Base-by-base conservation (phyloP, 2,329 filamentous ascomycete species). In the Aspergillus novoparasiticus region DNA sequence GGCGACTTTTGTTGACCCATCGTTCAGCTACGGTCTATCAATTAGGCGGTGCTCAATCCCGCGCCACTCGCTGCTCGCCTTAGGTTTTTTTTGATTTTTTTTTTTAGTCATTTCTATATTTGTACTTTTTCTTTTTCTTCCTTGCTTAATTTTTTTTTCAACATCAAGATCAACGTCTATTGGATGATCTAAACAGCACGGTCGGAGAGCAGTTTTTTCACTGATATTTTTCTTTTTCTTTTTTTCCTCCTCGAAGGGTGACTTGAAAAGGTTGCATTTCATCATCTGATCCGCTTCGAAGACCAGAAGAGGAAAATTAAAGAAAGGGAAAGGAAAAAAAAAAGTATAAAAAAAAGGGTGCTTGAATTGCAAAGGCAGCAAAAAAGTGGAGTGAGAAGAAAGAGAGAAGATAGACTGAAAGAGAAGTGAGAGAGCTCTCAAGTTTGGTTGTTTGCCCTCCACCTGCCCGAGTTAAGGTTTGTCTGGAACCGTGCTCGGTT, bases 401-500 rank as follows among this genome's bases (percentile, higher is more conserved):
- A 23, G 23, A 16, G 23, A 50, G 46, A 50, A 30, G 26, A 10
- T n/a, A 48, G 23, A 26, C 1, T 16, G 45, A 30, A 11, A 46
- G 43, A 50, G 46, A 30, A 50, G 46, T 30, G 23, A 26, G 14
- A 30, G 12, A 50, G 46, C 45, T 48, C 45, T n/a, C 39, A 41
- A 48, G 46, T 54, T 57, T 59, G 61, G 59, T 58, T 57, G 57
- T 58, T 57, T 58, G 61, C 61, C 59, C 57, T 50, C 46, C 46
- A 50, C 46, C 46, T 50, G 46, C 58, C 45, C 63, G 50, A 62
- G 66, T 71, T 72, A 71, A 72, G 67, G 71, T 73, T 74, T 71
- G 67, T 68, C 68, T 73, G 70, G 70, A 72, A 73, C 72, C 65
- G 69, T 68, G 64, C 67, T 70, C 71, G 68, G 71, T 64, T 72